A percentile compares a stretch with the other conserved stretches of the same genome.
Conservation (phyloP, 176 grass and related monocot genomes). For the Bonia amplexicaulis region DNA sequence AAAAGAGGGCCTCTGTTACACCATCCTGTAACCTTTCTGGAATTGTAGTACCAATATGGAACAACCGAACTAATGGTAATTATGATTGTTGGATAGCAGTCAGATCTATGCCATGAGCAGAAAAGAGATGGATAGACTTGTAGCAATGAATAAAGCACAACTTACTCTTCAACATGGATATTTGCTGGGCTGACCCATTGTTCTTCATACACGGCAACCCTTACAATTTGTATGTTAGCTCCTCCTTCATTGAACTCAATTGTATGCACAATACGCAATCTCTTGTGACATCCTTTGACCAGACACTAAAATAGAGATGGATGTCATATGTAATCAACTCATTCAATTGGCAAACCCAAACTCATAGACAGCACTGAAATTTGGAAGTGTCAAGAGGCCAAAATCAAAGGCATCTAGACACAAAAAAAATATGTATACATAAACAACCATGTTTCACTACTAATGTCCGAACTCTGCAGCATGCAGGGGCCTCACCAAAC, state of each 20-base stretch:
- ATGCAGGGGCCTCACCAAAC: not conserved
- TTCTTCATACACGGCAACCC: slow-evolving; percentile 93
- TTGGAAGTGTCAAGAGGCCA: not conserved
- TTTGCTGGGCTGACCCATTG: slow-evolving; percentile 70
- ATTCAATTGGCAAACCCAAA: slow-evolving; percentile 1
- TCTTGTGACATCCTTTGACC: slow-evolving; percentile 94
- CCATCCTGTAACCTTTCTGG: not conserved
- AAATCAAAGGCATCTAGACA: not conserved
- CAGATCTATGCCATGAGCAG: slow-evolving; percentile 7
- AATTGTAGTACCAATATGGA: slow-evolving; percentile 4
- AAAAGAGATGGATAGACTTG: slow-evolving; percentile 7
- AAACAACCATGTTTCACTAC: not conserved
- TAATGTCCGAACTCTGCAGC: not conserved
- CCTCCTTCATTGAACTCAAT: slow-evolving; percentile 93
- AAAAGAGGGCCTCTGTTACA: not conserved
- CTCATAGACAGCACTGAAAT: not conserved
- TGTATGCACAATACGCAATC: slow-evolving; percentile 82
- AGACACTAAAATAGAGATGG: slow-evolving; percentile 57
- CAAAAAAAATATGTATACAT: not conserved
- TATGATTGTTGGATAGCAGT: slow-evolving; percentile 12
- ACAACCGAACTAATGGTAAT: not conserved
- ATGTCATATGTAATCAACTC: not conserved
- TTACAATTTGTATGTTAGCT: slow-evolving; percentile 74
- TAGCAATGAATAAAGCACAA: not conserved
- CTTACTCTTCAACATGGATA: slow-evolving; percentile 70